phyloP scores from a whole-genome alignment of 1,284 basidiomycete species.

The Naganishia sp. region DNA sequence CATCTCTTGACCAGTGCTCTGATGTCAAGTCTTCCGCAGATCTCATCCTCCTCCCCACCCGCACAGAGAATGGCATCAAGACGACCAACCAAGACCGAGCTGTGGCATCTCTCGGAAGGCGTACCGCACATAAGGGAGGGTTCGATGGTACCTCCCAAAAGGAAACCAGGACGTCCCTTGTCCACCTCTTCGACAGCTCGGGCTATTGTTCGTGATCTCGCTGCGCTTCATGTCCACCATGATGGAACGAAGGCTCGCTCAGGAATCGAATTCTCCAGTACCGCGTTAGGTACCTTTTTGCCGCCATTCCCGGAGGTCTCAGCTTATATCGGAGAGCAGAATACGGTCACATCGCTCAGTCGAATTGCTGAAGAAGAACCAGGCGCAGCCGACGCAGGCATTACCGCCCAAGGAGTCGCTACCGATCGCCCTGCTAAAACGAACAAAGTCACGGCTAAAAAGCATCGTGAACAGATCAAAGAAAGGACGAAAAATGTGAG shows the following conservation, averaged over 20 bases:
- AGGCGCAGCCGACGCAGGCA: no score
- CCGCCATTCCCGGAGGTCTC: neutral
- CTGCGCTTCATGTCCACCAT: neutral
- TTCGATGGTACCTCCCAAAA: neutral
- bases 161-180: conserved; percentile 7
- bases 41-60: no score
- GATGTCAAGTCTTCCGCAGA: no score
- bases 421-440: no score
- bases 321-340: neutral
- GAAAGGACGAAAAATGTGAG: conserved; percentile 2
- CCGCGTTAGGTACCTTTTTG: neutral
- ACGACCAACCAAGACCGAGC: neutral
- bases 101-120: no score
- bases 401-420: no score
- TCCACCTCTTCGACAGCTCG: conserved; percentile 9
- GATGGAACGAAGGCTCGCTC: neutral
- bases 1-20: no score
- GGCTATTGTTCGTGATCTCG: neutral
- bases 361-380: neutral
- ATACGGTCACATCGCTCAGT: neutral
- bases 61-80: no score
- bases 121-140: no score
- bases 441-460: conserved; percentile 4
- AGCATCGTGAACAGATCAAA: conserved; percentile 6
- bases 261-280: neutral